A percentile compares a stretch with the other conserved stretches of the same genome.
Conservation (phyloP, 257 asterid genomes). For the Jaltomata sinuosa region DNA sequence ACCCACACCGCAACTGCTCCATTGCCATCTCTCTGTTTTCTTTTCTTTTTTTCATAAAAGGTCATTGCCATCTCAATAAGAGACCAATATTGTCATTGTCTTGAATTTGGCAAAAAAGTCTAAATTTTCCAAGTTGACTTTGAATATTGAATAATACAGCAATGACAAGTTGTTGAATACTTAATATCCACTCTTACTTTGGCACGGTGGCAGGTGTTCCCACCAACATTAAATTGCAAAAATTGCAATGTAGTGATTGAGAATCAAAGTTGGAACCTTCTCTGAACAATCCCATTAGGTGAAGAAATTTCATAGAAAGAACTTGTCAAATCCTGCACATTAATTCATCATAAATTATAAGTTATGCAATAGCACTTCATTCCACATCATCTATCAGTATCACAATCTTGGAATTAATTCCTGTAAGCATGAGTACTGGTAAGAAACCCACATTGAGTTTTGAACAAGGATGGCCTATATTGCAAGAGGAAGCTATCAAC, state of each 20-base stretch:
- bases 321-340: neutral
- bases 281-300: neutral
- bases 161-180: neutral
- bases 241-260: neutral
- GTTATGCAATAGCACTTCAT: neutral
- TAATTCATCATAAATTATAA: neutral
- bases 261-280: neutral
- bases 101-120: neutral
- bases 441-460: neutral
- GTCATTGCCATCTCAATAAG: neutral
- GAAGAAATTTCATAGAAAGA: neutral
- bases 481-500: constrained; percentile 26
- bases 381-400: neutral
- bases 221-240: neutral
- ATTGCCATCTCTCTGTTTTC: too few relatives aligned
- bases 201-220: neutral
- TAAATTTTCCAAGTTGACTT: neutral
- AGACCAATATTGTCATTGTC: neutral
- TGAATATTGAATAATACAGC: neutral
- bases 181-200: neutral
- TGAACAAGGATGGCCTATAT: constrained; percentile 34
- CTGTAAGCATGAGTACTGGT: neutral
- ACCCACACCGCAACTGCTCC: neutral
- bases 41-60: too few relatives aligned
- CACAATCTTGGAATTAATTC: neutral